Base-by-base conservation (phyloP, 1,139 yeast genomes). In the Saccharomycopsis hybrid region DNA sequence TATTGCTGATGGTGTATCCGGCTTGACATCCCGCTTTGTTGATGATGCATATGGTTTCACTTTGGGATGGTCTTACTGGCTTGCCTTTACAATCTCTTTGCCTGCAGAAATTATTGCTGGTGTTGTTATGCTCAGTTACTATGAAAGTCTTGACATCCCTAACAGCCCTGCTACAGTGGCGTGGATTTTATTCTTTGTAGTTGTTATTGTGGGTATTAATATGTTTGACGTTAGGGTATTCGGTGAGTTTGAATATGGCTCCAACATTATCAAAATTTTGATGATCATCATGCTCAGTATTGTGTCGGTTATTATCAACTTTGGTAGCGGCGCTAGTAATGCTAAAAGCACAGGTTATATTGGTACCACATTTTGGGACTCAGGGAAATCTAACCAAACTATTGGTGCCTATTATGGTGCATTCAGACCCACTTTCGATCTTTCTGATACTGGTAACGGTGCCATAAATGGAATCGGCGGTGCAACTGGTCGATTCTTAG, bases 41-140 rank as follows among this genome's bases (percentile, higher is more conserved):
- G 95, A 87, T 61, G 89, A 84, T 58, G 86, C 95, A 0, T 79
- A 87, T 62, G 96, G 96, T 0, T 85, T 86, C 63, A 82, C 94
- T 1, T 71, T 85, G 0, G 95, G 95, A 0, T 76, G 89, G 73
- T 70, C 80, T 43, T 87, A 87, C 64, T 86, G 90, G 79, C 64
- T 84, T 13, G 77, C 87, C 53, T 85, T 85, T 63, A 74, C 85
- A 4, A 68, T 85, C 49, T 87, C 89, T 0, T 68, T 86, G 49
- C 89, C 96, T 0, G 78, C 90, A 0, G 96, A 88, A 61, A 74
- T 87, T 9, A 83, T 86, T 3, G 94, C 95, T 0, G 82, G 87
- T 35, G 80, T 87, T 0, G 80, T 86, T 41, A 76, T 87, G 80
- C 68, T 87, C 41, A 75, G 85, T 28, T 84, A 78, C 60, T 85